These are phyloP conservation scores for Salvia splendens DNA, from an alignment of 257 asterid genomes.

Conservation along the genomic window DNA sequence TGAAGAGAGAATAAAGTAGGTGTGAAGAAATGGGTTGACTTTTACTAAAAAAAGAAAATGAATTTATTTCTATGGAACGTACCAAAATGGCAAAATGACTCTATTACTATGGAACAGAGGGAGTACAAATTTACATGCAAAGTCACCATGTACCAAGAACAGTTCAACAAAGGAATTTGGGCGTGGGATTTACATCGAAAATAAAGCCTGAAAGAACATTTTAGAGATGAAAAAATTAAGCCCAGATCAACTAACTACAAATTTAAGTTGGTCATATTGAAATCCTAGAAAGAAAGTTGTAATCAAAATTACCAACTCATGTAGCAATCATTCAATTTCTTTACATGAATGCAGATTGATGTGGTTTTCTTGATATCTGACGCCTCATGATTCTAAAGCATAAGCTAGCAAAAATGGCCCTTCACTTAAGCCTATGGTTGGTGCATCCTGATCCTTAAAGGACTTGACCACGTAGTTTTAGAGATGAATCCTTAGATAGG, in stretches of 20 bases:
- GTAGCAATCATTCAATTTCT: background rate
- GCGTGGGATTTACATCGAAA: no score
- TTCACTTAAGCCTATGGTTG: constrained; percentile 2
- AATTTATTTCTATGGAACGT: no score
- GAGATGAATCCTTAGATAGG: constrained; percentile 23
- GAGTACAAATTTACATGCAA: no score
- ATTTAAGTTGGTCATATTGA: background rate
- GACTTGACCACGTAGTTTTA: background rate
- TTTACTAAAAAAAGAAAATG: no score
- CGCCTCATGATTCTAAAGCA: constrained; percentile 4
- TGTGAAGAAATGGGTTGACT: no score
- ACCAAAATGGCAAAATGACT: no score
- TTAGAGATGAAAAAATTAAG: background rate
- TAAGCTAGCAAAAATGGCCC: constrained; percentile 21
- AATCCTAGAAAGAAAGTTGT: background rate
- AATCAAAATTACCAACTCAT: background rate
- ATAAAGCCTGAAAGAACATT: no score
- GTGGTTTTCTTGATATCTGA: background rate
- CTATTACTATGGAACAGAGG: no score
- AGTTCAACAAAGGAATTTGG: no score
- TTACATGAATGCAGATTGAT: background rate
- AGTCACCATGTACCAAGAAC: no score
- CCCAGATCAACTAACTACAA: background rate
- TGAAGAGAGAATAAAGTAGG: no score
- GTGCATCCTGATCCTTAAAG: background rate